These are phyloP conservation scores for Xylaria telfairii DNA, from an alignment of 495 filamentous ascomycete genomes.

Conservation along the genomic window DNA sequence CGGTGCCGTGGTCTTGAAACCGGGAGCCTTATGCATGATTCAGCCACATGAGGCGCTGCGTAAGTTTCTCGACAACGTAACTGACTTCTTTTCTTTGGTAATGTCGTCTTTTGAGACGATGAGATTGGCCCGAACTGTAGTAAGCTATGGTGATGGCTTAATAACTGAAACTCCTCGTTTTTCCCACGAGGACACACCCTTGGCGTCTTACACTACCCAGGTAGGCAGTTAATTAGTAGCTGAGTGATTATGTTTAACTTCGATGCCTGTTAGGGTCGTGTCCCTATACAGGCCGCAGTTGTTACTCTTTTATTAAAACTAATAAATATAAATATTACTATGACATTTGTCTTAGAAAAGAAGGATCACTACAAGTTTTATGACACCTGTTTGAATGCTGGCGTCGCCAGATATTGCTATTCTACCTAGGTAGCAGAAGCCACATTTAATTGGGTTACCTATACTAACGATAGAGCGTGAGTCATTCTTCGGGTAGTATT, in stretches of 20 bases:
- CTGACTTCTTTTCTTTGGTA: not conserved
- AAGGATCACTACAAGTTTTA: not conserved
- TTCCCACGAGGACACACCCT: not conserved
- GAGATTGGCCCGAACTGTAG: not conserved
- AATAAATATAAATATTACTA: not conserved
- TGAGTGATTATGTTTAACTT: not conserved
- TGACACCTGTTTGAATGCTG: not conserved
- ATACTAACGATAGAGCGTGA: not conserved
- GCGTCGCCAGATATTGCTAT: not conserved
- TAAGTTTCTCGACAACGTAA: not conserved
- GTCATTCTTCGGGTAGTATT: not conserved
- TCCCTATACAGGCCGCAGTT: not conserved
- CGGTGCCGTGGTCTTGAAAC: not conserved
- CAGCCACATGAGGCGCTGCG: not conserved
- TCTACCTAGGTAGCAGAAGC: not conserved
- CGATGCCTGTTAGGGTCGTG: not conserved
- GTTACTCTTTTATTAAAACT: not conserved
- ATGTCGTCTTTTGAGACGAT: not conserved
- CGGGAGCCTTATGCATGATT: not conserved
- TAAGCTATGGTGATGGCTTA: not conserved
- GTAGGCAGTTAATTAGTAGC: not conserved
- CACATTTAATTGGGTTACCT: not conserved
- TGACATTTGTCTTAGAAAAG: not conserved
- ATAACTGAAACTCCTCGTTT: conserved; percentile 12
- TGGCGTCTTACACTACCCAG: not conserved